Evolutionary conservation across 2,329 filamentous ascomycete species (phyloP).

Genomic region (Hypomyces perniciosus): DNA sequence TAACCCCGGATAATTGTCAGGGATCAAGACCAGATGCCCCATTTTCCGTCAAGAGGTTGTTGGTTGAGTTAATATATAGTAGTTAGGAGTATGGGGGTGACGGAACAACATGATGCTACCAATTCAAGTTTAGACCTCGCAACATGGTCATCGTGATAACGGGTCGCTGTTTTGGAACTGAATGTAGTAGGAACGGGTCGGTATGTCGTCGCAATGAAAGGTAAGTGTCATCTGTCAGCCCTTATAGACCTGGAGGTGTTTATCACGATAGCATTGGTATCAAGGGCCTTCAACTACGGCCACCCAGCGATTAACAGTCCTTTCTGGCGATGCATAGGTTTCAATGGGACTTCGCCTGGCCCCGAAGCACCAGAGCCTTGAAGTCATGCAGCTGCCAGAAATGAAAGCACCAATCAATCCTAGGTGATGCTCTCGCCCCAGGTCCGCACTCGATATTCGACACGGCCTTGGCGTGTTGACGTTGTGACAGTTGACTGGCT

Average conservation of each 20-base stretch:
- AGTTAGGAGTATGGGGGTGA: no score
- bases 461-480: neutral
- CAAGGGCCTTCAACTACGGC: neutral
- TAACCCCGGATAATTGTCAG: slow-evolving; percentile 2
- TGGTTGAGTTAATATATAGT: neutral
- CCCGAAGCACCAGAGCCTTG: neutral
- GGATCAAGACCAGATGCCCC: neutral
- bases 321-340: neutral
- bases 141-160: no score
- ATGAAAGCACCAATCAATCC: slow-evolving; percentile 3
- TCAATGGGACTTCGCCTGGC: neutral
- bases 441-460: slow-evolving; percentile 1
- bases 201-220: no score
- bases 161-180: no score
- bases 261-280: neutral
- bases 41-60: neutral
- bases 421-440: slow-evolving; percentile 7
- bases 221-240: no score
- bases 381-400: neutral
- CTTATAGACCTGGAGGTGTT: no score
- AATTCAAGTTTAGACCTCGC: no score
- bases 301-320: neutral
- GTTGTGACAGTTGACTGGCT: neutral
- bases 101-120: neutral
- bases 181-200: no score